Base-by-base conservation (phyloP, 257 asterid species). In the Euphrasia confusa region DNA sequence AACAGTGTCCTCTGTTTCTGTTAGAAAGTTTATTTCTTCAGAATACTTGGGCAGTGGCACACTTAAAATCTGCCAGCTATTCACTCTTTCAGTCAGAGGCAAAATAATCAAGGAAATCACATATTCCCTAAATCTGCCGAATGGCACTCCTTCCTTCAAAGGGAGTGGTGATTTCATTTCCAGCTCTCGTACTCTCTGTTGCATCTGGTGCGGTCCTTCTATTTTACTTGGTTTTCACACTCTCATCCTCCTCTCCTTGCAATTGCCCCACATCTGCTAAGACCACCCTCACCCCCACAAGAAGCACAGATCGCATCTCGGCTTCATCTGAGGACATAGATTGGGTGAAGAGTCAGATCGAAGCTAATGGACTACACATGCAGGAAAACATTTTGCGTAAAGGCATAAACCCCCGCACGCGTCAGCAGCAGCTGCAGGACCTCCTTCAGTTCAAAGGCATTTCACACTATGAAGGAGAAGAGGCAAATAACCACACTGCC, bases 281-380 rank as follows among this genome's bases (percentile, higher is more conserved):
- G 54, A 40, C 11, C 42, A 37, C 42, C 42, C 42, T 65, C 60
- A 10, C 10, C 18, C 64, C 15, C 71, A 8, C 44, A 24, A 60
- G 24, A 63, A 40, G 63, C 33, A 71, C 55, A 30, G 81, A 75
- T 54, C 84, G 65, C 68, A 78, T 84, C 73, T 80, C 93, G 24
- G 56, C 90, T 64, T 77, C 95, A 11, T 40, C 73, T 2, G 86
- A 84, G 49, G 97, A 91, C 73, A 65, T 91, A 37, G 80, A 81
- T 14, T 91, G 95, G 98, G 81, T 88, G 64, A 88, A 71, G 76
- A 48, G 73, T 35, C 88, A 68, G 84, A 86, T 91, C 73, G 76
- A 82, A 40, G 83, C 83, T 45, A 86, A 91, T 73, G 98, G 94
- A 58, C 72, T 88, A 26, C 98, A 86, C 68, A 91, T 91, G 98